Evolutionary conservation across 2,329 filamentous ascomycete genomes (phyloP), one percentile per base, ranked within the genome.

Genomic region (Botrytis sinoallii): DNA sequence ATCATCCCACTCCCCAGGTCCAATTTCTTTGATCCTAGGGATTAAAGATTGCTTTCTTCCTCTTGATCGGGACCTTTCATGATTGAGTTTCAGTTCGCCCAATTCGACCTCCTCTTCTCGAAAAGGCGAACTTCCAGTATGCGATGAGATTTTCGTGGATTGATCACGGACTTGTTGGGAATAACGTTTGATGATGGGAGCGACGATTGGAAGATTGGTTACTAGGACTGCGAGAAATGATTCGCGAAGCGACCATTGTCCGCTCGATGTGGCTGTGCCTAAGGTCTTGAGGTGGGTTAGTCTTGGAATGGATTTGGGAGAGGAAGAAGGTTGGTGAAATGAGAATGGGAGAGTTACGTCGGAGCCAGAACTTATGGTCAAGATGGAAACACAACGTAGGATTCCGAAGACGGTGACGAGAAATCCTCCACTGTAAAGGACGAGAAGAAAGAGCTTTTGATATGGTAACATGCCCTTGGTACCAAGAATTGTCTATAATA

Each of bases 351-450:
- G 3, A 18, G 22, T 46, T 55, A 40, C 65, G 20, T 35, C 18
- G 2, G 46, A 55, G 10, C 32, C 10, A 22, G 22, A 32, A 72
- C 70, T 68, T 59, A 72, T 61, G 6, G 38, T 48, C 25, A 72
- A 42, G 29, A 68, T 32, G 4, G 48, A 67, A 22, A 68, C 40
- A 67, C n/a, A 32, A n/a, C 61, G 70, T 14, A 72, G 8, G 7
- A 72, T 60, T 12, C 38, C 61, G 7, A 67, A 72, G 20, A n/a
- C 52, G n/a, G 42, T 68, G 16, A 72, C 52, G 32, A 67, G 25
- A 35, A 68, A 72, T 22, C 70, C 70, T 10, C 46, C 61, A 35
- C 70, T 72, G 18, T 55, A 72, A 29, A 72, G 22, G 25, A 68
- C 48, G 16, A 72, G 38, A 38, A 72, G 61, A 22, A 55, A 68